A percentile compares a stretch with the other conserved stretches of the same genome.
These are phyloP conservation scores for Encephalitozoon romaleae DNA, from an alignment of 371 early-diverging fungal genomes.

Conservation along the genomic window DNA sequence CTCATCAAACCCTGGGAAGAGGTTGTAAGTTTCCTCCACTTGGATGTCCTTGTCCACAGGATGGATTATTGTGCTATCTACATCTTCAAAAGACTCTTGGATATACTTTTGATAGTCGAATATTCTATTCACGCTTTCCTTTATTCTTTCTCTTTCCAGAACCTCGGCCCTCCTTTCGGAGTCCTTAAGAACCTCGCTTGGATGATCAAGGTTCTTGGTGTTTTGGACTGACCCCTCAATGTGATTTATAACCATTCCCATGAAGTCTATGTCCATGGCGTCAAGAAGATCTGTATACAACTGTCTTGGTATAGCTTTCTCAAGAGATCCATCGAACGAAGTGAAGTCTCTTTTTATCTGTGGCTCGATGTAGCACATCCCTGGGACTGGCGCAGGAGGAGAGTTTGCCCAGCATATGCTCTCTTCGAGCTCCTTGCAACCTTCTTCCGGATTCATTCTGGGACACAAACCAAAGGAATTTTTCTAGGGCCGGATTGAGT, in stretches of 20 bases:
- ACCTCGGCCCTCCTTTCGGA: background rate
- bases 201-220: background rate
- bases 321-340: slow-evolving; percentile 19
- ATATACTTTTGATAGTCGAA: slow-evolving; percentile 31
- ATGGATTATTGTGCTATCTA: slow-evolving; percentile 4
- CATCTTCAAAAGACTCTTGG: slow-evolving; percentile 31
- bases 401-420: slow-evolving; percentile 25
- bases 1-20: background rate
- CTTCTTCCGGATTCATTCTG: background rate
- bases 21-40: slow-evolving; percentile 12
- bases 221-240: background rate
- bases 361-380: slow-evolving; percentile 29
- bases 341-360: slow-evolving; percentile 29
- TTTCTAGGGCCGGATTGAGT: background rate
- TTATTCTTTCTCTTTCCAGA: slow-evolving; percentile 6
- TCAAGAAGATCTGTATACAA: slow-evolving; percentile 30
- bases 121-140: slow-evolving; percentile 15
- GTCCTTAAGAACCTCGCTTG: background rate
- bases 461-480: background rate
- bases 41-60: slow-evolving; percentile 13
- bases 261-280: slow-evolving; percentile 22
- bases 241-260: slow-evolving; percentile 27
- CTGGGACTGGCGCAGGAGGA: slow-evolving; percentile 29
- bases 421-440: background rate
- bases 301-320: slow-evolving; percentile 6